phyloP scores from a whole-genome alignment of 805 yeast species.

The Metschnikowia santaceciliae region DNA sequence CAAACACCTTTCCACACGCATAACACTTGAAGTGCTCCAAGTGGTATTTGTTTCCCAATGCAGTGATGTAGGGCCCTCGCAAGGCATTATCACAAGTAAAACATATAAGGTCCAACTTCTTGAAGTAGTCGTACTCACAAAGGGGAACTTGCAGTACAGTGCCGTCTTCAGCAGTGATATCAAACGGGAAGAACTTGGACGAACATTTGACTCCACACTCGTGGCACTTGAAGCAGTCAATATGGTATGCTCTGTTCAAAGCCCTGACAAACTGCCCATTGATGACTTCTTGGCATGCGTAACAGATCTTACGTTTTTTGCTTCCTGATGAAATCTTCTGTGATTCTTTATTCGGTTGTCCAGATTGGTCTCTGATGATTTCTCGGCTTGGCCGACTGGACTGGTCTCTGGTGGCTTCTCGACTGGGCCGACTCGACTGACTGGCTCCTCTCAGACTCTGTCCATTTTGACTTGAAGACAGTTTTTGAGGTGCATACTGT shows the following conservation, averaged over 20 bases:
- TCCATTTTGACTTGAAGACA: background rate
- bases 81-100: conserved; percentile 79
- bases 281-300: conserved; percentile 35
- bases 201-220: conserved; percentile 83
- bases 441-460: conserved; percentile 1
- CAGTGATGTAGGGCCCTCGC: conserved; percentile 90
- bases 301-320: conserved; percentile 30
- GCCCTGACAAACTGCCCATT: conserved; percentile 83
- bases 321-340: conserved; percentile 6
- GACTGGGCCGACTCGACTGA: background rate
- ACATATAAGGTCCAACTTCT: conserved; percentile 80
- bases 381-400: background rate
- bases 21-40: conserved; percentile 93
- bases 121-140: conserved; percentile 92
- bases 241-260: conserved; percentile 71
- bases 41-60: conserved; percentile 87
- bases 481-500: background rate
- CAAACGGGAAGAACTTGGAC: conserved; percentile 83
- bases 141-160: conserved; percentile 40
- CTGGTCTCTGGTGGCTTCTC: background rate
- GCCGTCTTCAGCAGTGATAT: conserved; percentile 25
- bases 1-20: conserved; percentile 80
- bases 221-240: conserved; percentile 80
- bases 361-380: background rate
- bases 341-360: background rate